phyloP scores from a whole-genome alignment of 2,329 filamentous ascomycete genomes.

The Emericellopsis cladophorae region DNA sequence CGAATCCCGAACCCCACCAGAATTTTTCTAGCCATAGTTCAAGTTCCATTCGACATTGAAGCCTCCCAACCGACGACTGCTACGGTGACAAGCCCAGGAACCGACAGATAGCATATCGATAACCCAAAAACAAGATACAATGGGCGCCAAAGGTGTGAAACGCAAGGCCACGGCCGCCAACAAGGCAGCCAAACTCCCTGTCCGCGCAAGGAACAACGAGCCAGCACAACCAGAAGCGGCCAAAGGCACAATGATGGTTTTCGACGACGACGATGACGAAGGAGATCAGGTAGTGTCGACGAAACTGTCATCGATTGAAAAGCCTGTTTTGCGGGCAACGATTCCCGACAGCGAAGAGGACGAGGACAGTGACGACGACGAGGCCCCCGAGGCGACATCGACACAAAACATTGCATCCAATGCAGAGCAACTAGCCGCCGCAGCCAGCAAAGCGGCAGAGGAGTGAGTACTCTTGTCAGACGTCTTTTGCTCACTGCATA shows the following conservation, averaged over 20 bases:
- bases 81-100: too few species aligned
- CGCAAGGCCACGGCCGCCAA: slow-evolving; percentile 4
- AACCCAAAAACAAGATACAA: not conserved
- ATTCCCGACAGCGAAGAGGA: slow-evolving; percentile 21
- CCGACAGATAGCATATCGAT: too few species aligned
- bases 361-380: slow-evolving; percentile 38
- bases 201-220: slow-evolving; percentile 19
- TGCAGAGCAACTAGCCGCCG: slow-evolving; percentile 30
- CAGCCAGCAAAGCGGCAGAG: slow-evolving; percentile 34
- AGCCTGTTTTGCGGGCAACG: slow-evolving; percentile 6
- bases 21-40: not conserved
- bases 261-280: slow-evolving; percentile 19
- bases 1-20: not conserved
- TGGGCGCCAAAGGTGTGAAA: slow-evolving; percentile 1
- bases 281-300: slow-evolving; percentile 5
- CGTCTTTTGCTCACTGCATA: not conserved
- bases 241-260: slow-evolving; percentile 17
- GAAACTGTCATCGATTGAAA: slow-evolving; percentile 1
- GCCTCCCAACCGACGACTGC: too few species aligned
- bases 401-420: slow-evolving; percentile 33
- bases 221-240: slow-evolving; percentile 1
- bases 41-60: not conserved
- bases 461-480: slow-evolving; percentile 24
- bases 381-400: slow-evolving; percentile 46
- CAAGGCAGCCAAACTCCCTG: slow-evolving; percentile 14